phyloP scores from a whole-genome alignment of 495 filamentous ascomycete genomes.

The Podospora didyma region DNA sequence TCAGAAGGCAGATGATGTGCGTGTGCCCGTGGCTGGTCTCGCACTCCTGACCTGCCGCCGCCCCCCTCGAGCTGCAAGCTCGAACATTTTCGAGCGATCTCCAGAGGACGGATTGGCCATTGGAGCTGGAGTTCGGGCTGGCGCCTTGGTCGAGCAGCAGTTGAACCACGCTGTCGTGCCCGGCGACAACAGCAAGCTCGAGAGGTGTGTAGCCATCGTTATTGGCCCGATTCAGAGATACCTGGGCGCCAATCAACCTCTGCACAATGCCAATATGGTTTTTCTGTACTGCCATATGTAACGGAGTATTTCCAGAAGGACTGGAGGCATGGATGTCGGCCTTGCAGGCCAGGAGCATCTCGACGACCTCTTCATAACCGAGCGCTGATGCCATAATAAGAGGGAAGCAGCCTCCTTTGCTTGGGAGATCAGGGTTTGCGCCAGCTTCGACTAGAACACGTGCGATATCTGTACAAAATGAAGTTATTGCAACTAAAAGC shows the following conservation, averaged over 20 bases:
- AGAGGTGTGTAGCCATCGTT: constrained; percentile 28
- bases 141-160: constrained; percentile 26
- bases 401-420: constrained; percentile 5
- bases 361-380: constrained; percentile 13
- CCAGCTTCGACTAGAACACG: constrained; percentile 20
- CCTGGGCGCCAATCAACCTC: constrained; percentile 12
- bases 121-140: constrained; percentile 18
- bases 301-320: constrained; percentile 7
- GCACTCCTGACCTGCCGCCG: neutral
- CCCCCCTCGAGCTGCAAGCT: neutral
- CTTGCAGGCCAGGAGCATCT: constrained; percentile 20
- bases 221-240: constrained; percentile 15
- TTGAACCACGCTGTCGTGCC: constrained; percentile 25
- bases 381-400: constrained; percentile 17
- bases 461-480: constrained; percentile 18
- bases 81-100: neutral
- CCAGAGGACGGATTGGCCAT: constrained; percentile 6
- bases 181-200: constrained; percentile 27
- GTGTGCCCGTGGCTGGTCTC: neutral
- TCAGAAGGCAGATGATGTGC: constrained; percentile 5
- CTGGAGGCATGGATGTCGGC: constrained; percentile 20
- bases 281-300: constrained; percentile 18
- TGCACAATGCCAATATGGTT: constrained; percentile 12
- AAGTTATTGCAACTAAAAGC: constrained; percentile 24
- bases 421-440: constrained; percentile 17